Conservation (phyloP, 2,329 filamentous ascomycete species). For the Claviceps sp. region DNA sequence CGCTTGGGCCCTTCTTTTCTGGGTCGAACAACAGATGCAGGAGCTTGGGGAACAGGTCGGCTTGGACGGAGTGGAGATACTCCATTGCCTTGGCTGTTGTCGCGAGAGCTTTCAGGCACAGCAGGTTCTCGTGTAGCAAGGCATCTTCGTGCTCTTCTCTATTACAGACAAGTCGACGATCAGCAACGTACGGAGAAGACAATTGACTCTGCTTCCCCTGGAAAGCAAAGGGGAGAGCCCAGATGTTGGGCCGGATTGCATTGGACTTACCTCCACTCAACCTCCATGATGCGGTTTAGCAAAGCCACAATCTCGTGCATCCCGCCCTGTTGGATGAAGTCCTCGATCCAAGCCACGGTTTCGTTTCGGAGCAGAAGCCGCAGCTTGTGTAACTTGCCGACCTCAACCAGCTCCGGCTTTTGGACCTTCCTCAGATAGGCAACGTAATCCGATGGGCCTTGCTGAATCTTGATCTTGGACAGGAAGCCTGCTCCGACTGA, state of each 20-base stretch:
- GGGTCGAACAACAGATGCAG: constrained; percentile 87
- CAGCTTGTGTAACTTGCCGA: constrained; percentile 91
- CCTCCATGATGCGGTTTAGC: constrained; percentile 80
- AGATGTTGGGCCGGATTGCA: not conserved
- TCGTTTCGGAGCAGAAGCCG: constrained; percentile 83
- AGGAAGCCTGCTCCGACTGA: constrained; percentile 45
- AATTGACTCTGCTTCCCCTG: not conserved
- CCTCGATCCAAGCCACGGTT: constrained; percentile 88
- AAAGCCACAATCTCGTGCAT: constrained; percentile 85
- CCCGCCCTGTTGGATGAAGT: constrained; percentile 77
- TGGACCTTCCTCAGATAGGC: constrained; percentile 68
- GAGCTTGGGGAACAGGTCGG: constrained; percentile 71
- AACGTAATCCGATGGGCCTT: constrained; percentile 73
- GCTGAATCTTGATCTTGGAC: constrained; percentile 58
- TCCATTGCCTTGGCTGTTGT: constrained; percentile 79
- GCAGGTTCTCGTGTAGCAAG: constrained; percentile 77
- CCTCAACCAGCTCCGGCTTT: constrained; percentile 72
- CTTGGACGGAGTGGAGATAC: constrained; percentile 67
- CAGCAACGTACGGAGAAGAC: too few relatives aligned
- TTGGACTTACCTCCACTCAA: constrained; percentile 70
- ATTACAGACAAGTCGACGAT: constrained; percentile 9
- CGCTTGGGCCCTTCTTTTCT: constrained; percentile 94
- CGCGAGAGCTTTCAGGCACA: constrained; percentile 88
- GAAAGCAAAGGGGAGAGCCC: not conserved
- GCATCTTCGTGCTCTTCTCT: constrained; percentile 94